Evolutionary conservation across 2,329 filamentous ascomycete genomes (phyloP).

Genomic region (Cladobotryum protrusum): DNA sequence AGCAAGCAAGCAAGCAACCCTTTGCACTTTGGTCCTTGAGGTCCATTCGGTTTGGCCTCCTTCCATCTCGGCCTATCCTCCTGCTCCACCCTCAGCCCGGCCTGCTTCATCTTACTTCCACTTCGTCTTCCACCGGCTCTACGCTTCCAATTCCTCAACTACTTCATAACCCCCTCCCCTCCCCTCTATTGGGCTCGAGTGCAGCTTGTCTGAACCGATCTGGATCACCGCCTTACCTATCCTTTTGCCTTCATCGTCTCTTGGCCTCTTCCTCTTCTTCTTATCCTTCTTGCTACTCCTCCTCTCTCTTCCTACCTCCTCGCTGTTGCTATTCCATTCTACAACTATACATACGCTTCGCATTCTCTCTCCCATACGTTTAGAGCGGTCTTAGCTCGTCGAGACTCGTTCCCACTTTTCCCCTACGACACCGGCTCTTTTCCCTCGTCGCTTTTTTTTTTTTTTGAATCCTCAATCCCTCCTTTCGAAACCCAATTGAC

Average conservation of each 20-base stretch:
- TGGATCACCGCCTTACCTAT: slow-evolving; percentile 6
- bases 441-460: slow-evolving; percentile 3
- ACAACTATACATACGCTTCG: no score
- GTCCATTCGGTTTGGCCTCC: slow-evolving; percentile 3
- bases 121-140: slow-evolving; percentile 17
- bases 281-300: slow-evolving; percentile 1
- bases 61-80: slow-evolving; percentile 13
- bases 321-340: no score
- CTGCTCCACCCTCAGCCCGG: slow-evolving; percentile 13
- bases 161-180: slow-evolving; percentile 13
- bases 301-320: no score
- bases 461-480: background rate
- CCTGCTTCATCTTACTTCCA: slow-evolving; percentile 19
- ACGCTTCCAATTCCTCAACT: slow-evolving; percentile 15
- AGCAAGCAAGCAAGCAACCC: slow-evolving; percentile 9
- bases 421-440: slow-evolving; percentile 5
- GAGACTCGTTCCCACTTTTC: background rate
- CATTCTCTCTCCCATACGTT: no score
- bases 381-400: no score
- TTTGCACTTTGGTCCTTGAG: slow-evolving; percentile 13
- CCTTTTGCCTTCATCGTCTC: slow-evolving; percentile 2
- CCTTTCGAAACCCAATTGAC: slow-evolving; percentile 6
- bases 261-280: slow-evolving; percentile 2
- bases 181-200: slow-evolving; percentile 49
- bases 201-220: slow-evolving; percentile 33